Conservation (phyloP, 352 stramenopile genomes). For the Aphanomyces euteiches region DNA sequence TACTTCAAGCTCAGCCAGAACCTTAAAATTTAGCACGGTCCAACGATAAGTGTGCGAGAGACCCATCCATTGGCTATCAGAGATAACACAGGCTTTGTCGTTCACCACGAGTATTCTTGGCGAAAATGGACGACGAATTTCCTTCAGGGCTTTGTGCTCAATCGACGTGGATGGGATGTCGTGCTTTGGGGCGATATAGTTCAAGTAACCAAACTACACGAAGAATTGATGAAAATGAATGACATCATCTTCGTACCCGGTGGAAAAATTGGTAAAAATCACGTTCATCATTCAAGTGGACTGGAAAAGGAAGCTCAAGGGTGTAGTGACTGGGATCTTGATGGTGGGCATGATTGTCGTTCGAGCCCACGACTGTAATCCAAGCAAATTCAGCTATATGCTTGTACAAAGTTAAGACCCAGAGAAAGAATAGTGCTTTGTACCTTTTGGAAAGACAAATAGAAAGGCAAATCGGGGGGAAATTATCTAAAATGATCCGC, state of each 20-base stretch:
- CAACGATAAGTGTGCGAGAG: neutral
- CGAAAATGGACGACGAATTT: slow-evolving; percentile 6
- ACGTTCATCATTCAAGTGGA: neutral
- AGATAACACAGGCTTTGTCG: neutral
- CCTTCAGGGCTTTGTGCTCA: neutral
- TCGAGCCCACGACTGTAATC: neutral
- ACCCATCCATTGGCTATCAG: neutral
- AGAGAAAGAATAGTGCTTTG: neutral
- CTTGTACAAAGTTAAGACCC: neutral
- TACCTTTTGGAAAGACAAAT: slow-evolving; percentile 26
- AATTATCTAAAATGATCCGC: slow-evolving; percentile 20
- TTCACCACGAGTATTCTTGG: slow-evolving; percentile 7
- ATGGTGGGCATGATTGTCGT: too few relatives aligned
- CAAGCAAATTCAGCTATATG: slow-evolving; percentile 17
- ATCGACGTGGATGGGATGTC: neutral
- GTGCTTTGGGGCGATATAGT: neutral
- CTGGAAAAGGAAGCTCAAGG: neutral
- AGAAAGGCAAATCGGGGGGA: slow-evolving; percentile 18
- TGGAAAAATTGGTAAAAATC: slow-evolving; percentile 24
- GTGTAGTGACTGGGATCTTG: neutral
- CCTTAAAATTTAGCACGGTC: slow-evolving; percentile 3
- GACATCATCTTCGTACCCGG: neutral
- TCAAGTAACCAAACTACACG: slow-evolving; percentile 23
- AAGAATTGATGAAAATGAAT: neutral
- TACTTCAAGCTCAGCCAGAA: neutral